These are phyloP conservation scores for Artemisia tridentata DNA, from an alignment of 129 eudicot genomes.

Conservation along the genomic window DNA sequence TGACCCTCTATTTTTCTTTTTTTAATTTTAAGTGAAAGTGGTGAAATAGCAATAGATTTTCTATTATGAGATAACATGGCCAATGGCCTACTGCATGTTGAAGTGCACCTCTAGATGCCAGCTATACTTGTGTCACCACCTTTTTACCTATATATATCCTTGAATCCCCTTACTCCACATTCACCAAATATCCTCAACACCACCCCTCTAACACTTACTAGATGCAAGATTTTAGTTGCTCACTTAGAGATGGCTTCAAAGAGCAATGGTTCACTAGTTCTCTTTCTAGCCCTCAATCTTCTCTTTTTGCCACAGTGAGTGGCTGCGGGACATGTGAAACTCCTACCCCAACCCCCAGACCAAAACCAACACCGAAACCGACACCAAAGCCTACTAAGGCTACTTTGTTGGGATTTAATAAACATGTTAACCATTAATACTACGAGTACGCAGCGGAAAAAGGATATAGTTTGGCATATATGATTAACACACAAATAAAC, in stretches of 20 bases:
- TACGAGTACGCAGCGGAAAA: too few relatives aligned
- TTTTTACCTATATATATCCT: conserved; percentile 17
- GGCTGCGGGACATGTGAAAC: conserved; percentile 29
- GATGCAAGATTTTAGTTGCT: neutral
- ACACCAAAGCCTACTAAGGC: conserved; percentile 4
- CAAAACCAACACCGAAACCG: neutral
- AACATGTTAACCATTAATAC: too few relatives aligned
- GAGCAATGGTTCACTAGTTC: conserved; percentile 12
- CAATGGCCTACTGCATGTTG: conserved; percentile 11
- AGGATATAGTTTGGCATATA: too few relatives aligned
- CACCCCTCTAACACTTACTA: neutral
- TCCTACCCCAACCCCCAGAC: conserved; percentile 19
- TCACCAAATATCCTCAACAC: conserved; percentile 10
- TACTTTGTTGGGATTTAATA: too few relatives aligned
- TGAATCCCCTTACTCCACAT: conserved; percentile 11
- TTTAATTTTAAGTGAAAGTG: neutral
- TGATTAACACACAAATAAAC: too few relatives aligned
- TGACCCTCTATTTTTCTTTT: too few relatives aligned
- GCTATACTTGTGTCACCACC: conserved; percentile 6
- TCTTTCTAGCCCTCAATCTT: conserved; percentile 45
- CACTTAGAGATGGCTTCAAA: conserved; percentile 34
- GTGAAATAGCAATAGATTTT: neutral
- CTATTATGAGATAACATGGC: conserved; percentile 14
- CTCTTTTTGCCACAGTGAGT: conserved; percentile 9
- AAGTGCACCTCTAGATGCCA: conserved; percentile 8